Evolutionary conservation across 164 flowering plant species (phyloP), one percentile per base, ranked within the genome.

Genomic region (Tetracentron sinense): DNA sequence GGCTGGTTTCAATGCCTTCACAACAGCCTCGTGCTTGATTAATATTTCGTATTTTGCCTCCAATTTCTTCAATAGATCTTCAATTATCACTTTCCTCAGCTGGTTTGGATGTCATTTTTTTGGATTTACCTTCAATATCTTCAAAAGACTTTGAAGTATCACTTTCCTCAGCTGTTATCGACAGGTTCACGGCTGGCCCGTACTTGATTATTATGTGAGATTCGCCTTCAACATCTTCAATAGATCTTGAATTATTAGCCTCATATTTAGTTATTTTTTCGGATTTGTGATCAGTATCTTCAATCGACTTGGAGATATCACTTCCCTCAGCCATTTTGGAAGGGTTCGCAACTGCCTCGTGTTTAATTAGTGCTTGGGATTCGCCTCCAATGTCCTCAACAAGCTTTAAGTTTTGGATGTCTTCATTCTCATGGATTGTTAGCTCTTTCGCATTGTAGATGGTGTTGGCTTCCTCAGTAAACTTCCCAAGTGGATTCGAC

Each of bases 171-270:
- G 1, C 44, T 38, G 44, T 12, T 38, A 3, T 38, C 5, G 8
- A 4, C n/a, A n/a, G n/a, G n/a, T n/a, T n/a, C n/a, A n/a, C n/a
- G n/a, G n/a, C n/a, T 38, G 44, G 15, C 44, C 14, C 44, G 14
- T 38, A 38, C 14, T 38, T 16, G 14, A 38, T 38, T 16, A 38
- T 8, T 16, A 8, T 38, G 1, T 38, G 15, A 38, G 44, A 10
- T 38, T 52, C 48, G 15, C 35, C 28, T 60, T 52, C 64, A 67
- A 7, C 30, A 30, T 44, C 56, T 55, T 46, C 19, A 33, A 6
- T 47, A 23, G 54, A 48, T 44, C 5, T 7, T 22, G 46, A 54
- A 29, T 8, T 42, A 38, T 38, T 12, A 38, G 4, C 8, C 8
- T 38, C 44, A 8, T 38, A 16, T 12, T 38, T 16, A 38, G 14